Conservation (phyloP, 495 filamentous ascomycete genomes). For the Neurospora africana region DNA sequence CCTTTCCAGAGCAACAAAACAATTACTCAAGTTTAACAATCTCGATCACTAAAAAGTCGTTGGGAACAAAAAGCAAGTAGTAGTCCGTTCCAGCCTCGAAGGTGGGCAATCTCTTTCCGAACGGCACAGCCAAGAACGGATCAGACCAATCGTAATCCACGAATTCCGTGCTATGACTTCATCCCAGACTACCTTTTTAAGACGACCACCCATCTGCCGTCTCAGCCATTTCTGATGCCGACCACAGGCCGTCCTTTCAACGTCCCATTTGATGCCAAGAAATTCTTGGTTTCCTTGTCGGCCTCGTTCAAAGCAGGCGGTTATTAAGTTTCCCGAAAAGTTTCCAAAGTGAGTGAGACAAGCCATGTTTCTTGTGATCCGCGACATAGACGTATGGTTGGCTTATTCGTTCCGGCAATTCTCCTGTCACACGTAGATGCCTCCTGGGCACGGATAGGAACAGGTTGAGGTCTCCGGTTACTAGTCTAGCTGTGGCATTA, state of each 20-base stretch:
- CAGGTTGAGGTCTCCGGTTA: not conserved
- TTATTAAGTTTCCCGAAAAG: not conserved
- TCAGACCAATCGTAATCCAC: not conserved
- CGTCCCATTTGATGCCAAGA: not conserved
- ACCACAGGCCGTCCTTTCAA: not conserved
- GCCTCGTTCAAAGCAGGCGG: not conserved
- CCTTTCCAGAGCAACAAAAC: not conserved
- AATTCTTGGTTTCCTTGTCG: not conserved
- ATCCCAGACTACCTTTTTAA: not conserved
- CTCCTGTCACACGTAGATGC: not conserved
- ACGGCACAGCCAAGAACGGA: not conserved
- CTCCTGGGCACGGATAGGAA: not conserved
- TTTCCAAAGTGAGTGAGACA: not conserved
- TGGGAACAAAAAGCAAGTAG: not conserved
- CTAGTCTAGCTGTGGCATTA: not conserved
- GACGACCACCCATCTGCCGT: not conserved
- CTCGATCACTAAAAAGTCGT: not conserved
- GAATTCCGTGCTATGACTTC: not conserved
- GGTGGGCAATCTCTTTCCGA: not conserved
- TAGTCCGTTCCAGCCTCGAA: not conserved
- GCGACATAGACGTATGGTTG: not conserved
- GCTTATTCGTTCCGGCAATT: not conserved
- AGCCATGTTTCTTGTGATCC: not conserved
- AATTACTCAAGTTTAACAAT: not conserved
- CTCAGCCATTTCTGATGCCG: not conserved